phyloP scores from a whole-genome alignment of 2,329 filamentous ascomycete genomes.

The Calonectria fujianensis region DNA sequence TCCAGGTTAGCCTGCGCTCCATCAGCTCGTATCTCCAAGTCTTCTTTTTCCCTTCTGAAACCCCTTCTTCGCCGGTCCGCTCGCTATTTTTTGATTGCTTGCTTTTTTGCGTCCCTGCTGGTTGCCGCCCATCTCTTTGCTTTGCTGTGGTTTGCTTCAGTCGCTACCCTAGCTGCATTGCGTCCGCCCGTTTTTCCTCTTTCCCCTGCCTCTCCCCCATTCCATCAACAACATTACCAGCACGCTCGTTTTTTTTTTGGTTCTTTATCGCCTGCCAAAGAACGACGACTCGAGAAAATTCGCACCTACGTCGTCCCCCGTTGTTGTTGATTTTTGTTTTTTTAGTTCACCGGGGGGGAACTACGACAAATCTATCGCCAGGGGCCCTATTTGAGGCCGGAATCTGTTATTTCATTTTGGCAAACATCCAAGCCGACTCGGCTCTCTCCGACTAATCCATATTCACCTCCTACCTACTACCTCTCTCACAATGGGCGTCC shows the following conservation, averaged over 20 bases:
- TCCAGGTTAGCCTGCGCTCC: conserved; percentile 17
- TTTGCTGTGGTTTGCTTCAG: conserved; percentile 11
- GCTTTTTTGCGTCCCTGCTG: conserved; percentile 15
- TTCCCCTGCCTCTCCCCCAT: conserved; percentile 3
- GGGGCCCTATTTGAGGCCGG: not conserved
- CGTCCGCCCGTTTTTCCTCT: conserved; percentile 7
- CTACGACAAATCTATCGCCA: not conserved
- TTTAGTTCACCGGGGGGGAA: not conserved
- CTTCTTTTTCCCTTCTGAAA: conserved; percentile 14
- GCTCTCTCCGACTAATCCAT: not conserved
- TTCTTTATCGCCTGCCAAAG: not conserved
- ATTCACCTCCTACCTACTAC: conserved; percentile 9
- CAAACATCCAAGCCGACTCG: not conserved
- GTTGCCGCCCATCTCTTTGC: conserved; percentile 15
- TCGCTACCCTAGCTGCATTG: conserved; percentile 4
- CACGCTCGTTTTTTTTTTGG: conserved; percentile 21
- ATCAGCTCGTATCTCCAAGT: conserved; percentile 12
- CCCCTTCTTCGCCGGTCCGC: conserved; percentile 13
- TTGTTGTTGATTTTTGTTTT: not conserved
- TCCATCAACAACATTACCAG: conserved; percentile 12
- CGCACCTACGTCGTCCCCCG: not conserved
- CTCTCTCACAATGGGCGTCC: conserved; percentile 59
- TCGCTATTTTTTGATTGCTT: conserved; percentile 19
- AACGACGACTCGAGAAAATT: not conserved
- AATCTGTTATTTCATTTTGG: not conserved